Conservation (phyloP, 768 basidiomycete genomes). For the Ramaria rubella region DNA sequence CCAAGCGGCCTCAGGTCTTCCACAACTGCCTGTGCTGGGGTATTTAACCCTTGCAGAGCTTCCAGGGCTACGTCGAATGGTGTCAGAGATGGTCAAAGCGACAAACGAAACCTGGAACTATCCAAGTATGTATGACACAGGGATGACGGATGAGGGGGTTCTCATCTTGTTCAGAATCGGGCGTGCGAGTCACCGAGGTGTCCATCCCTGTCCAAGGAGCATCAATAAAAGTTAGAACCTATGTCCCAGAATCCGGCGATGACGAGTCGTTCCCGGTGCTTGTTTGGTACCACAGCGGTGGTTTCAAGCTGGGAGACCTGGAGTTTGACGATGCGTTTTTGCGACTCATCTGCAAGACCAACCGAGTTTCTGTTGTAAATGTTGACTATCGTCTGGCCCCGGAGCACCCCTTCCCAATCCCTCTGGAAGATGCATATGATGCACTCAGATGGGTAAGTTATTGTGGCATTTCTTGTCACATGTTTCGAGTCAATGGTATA, state of each 20-base stretch:
- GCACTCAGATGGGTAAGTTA: constrained; percentile 22
- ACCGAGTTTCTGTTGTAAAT: constrained; percentile 16
- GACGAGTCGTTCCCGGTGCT: neutral
- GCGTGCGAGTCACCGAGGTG: neutral
- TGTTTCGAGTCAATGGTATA: constrained; percentile 4
- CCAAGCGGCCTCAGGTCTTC: no score
- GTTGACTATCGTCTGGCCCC: constrained; percentile 18
- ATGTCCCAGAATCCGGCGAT: neutral
- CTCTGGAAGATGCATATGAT: constrained; percentile 18
- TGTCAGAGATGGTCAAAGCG: neutral
- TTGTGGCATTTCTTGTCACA: neutral
- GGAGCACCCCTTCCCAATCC: constrained; percentile 21
- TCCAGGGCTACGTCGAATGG: no score
- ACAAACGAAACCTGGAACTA: neutral
- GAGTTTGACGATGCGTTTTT: constrained; percentile 18
- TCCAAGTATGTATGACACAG: no score
- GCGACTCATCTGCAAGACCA: constrained; percentile 11
- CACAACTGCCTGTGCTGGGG: no score
- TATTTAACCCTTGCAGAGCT: no score
- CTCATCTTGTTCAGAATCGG: neutral
- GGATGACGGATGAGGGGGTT: neutral
- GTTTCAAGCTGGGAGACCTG: constrained; percentile 9
- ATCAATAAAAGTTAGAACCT: neutral
- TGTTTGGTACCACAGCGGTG: neutral
- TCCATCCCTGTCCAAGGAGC: neutral